Conservation (phyloP, 2,329 filamentous ascomycete genomes). For the Colletotrichum sp. region DNA sequence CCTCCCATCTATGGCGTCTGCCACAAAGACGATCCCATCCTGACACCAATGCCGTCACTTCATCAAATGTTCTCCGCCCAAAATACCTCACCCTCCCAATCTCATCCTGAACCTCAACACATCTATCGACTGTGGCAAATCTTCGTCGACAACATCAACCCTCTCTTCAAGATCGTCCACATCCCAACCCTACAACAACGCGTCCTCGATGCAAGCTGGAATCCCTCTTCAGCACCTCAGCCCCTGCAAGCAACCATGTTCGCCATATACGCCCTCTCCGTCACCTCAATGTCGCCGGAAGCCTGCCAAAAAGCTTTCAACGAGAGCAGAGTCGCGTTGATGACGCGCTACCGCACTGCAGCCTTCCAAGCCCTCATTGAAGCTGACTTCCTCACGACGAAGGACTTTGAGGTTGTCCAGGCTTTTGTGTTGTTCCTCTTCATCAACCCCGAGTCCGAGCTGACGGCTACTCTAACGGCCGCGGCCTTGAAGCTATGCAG, state of each 20-base stretch:
- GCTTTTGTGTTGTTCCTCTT: slow-evolving; percentile 33
- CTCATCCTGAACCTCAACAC: slow-evolving; percentile 33
- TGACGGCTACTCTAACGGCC: slow-evolving; percentile 26
- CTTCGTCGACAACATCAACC: slow-evolving; percentile 36
- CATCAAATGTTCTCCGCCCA: neutral
- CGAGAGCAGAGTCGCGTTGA: slow-evolving; percentile 12
- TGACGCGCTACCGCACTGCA: slow-evolving; percentile 27
- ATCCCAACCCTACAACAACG: slow-evolving; percentile 34
- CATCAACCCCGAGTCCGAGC: slow-evolving; percentile 29
- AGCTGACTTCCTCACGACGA: slow-evolving; percentile 29
- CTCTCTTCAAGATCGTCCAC: slow-evolving; percentile 34
- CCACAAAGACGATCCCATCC: slow-evolving; percentile 25
- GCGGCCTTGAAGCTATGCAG: slow-evolving; percentile 27
- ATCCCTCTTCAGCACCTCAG: slow-evolving; percentile 18
- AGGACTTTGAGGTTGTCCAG: slow-evolving; percentile 32
- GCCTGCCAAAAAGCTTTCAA: slow-evolving; percentile 22
- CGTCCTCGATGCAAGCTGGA: slow-evolving; percentile 33
- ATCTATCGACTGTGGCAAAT: slow-evolving; percentile 36
- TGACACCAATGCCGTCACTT: slow-evolving; percentile 15
- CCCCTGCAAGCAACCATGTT: slow-evolving; percentile 29
- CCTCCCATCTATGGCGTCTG: slow-evolving; percentile 23
- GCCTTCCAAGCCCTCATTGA: slow-evolving; percentile 27
- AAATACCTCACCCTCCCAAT: neutral
- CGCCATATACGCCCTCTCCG: slow-evolving; percentile 29
- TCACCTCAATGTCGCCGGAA: slow-evolving; percentile 24